Percentiles rank a stretch among this genome's conserved stretches.
These are phyloP conservation scores for Nicotiana tomentosiformis DNA, from an alignment of 257 asterid genomes.

Conservation along the genomic window DNA sequence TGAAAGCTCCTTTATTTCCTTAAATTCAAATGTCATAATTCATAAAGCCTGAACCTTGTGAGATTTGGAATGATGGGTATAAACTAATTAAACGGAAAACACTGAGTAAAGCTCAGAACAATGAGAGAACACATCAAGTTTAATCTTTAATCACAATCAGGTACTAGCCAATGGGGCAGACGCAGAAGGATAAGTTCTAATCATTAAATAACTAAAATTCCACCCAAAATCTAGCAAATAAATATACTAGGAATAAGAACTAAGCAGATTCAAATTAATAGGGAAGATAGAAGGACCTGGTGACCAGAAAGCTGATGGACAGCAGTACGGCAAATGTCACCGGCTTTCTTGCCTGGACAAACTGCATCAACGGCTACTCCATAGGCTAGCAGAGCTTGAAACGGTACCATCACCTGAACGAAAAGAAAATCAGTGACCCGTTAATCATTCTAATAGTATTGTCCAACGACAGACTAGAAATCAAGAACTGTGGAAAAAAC, in stretches of 20 bases:
- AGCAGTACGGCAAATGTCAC: conserved; percentile 83
- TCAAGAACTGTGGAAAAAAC: background rate
- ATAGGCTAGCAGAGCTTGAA: conserved; percentile 84
- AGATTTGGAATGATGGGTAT: background rate
- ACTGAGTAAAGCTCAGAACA: background rate
- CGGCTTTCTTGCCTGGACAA: conserved; percentile 93
- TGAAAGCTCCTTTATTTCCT: background rate
- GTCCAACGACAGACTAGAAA: background rate
- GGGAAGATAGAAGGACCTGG: conserved; percentile 41
- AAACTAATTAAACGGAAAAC: background rate
- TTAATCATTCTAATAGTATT: background rate
- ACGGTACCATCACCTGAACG: conserved; percentile 83
- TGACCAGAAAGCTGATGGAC: conserved; percentile 60
- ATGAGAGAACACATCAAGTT: background rate
- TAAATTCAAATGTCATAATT: background rate
- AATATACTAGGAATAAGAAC: background rate
- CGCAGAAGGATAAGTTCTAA: background rate
- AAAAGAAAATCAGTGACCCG: background rate
- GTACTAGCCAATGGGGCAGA: background rate
- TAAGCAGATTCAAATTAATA: background rate
- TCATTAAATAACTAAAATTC: background rate
- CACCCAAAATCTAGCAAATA: background rate
- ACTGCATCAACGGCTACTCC: conserved; percentile 88
- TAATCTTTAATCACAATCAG: background rate
- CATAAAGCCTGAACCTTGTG: background rate